Base-by-base conservation (phyloP, 2,329 filamentous ascomycete genomes). In the Lachnellula occidentalis region DNA sequence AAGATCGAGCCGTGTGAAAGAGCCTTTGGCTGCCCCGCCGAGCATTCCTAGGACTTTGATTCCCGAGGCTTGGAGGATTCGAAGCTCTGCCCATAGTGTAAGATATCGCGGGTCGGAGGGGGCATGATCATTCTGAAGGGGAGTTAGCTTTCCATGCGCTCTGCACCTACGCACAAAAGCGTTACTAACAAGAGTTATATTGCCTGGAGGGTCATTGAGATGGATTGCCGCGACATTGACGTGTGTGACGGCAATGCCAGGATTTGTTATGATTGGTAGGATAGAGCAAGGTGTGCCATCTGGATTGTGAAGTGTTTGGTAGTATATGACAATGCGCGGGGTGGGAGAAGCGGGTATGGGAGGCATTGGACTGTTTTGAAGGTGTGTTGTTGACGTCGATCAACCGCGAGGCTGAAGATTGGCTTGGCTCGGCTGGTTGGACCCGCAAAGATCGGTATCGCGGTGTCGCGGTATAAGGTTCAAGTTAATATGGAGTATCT, bases 161-260 rank as follows among this genome's bases (percentile, higher is more conserved):
- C 39, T 85, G 89, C 19, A 92, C 80, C 14, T 88, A 88, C 12
- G 86, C 86, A 31, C 27, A 31, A 9, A 2, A 48, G 94, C 73
- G 62, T 92, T 88, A 53, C 58, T 5, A 22, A 69, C 66, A 12
- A 68, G 57, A 34, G 58, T 62, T 53, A 69, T 68, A 48, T 69
- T 77, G 8, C 76, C 76, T 1, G 88, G 83, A 19, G 73, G 72
- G 5, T 79, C 76, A 69, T 94, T 92, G 63, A 96, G 74, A 71
- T 96, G 92, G 56, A 96, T 83, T 12, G 92, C 91, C 5, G 89
- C 90, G 48, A 96, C 73, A 63, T 95, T 92, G 56, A 96, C 78
- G 72, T 96, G 92, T 0, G 92, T 95, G 48, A 83, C 72, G 8
- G 81, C 80, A 5, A 82, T 84, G 58, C 78, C 74, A 57, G 82